Evolutionary conservation across 352 stramenopile species (phyloP).

Genomic region (Pythium monospermum): DNA sequence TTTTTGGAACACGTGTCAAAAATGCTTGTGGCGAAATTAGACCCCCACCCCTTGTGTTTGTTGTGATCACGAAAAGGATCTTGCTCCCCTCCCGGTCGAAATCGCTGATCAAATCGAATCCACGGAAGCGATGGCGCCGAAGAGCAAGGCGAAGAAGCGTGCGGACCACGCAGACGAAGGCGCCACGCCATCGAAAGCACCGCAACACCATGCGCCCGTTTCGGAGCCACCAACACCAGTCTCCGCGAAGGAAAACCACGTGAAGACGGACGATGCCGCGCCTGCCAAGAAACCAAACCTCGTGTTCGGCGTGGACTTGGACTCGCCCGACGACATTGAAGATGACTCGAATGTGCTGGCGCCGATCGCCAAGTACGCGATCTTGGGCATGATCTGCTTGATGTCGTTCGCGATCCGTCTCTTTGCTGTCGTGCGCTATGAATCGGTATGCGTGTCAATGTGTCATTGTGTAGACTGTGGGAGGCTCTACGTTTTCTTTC

Average conservation of each 20-base stretch:
- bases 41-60: constrained; percentile 2
- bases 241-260: not conserved
- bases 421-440: constrained; percentile 91
- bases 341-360: constrained; percentile 71
- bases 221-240: constrained; percentile 4
- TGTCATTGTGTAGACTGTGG: not conserved
- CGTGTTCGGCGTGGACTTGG: constrained; percentile 64
- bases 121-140: constrained; percentile 38
- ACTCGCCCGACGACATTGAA: constrained; percentile 50
- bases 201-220: not conserved
- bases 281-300: constrained; percentile 12
- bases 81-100: constrained; percentile 5
- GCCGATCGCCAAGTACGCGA: constrained; percentile 84
- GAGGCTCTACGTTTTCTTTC: no score
- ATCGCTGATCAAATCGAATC: constrained; percentile 3
- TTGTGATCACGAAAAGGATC: constrained; percentile 9
- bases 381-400: constrained; percentile 90
- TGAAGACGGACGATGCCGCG: constrained; percentile 1
- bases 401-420: constrained; percentile 92
- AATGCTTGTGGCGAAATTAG: constrained; percentile 3
- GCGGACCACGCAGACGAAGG: constrained; percentile 19
- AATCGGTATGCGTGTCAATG: constrained; percentile 60
- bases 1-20: constrained; percentile 14
- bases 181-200: constrained; percentile 13
- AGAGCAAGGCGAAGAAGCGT: constrained; percentile 49